Conservation (phyloP, 2,329 filamentous ascomycete species). For the Trichoderma sp. region DNA sequence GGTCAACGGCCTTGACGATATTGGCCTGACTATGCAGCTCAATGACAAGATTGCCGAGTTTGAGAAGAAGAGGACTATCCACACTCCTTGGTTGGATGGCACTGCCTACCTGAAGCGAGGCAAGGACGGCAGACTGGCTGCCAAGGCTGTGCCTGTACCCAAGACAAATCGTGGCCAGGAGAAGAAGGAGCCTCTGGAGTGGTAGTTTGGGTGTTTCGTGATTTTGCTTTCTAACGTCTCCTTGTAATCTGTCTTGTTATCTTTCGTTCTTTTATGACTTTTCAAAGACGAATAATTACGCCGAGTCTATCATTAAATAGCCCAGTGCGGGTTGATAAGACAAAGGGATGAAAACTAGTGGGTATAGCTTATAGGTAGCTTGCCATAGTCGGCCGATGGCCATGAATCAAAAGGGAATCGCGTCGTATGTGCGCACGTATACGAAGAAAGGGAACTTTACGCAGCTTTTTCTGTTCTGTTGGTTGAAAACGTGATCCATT, state of each 20-base stretch:
- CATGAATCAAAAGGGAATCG: slow-evolving; percentile 7
- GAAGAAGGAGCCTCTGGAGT: slow-evolving; percentile 84
- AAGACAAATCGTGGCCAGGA: slow-evolving; percentile 87
- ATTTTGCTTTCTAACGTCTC: not conserved
- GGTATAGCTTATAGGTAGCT: not conserved
- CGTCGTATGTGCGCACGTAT: slow-evolving; percentile 7
- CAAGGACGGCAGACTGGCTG: slow-evolving; percentile 56
- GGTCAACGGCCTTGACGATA: slow-evolving; percentile 91
- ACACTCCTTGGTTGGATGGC: slow-evolving; percentile 92
- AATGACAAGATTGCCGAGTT: slow-evolving; percentile 86
- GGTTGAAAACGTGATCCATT: not conserved
- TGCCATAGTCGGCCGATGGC: slow-evolving; percentile 17
- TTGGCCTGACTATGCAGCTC: slow-evolving; percentile 89
- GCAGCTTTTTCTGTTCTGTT: not conserved
- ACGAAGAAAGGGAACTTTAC: not conserved
- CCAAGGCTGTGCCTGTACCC: slow-evolving; percentile 69
- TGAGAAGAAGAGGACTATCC: slow-evolving; percentile 72
- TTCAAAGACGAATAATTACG: not conserved
- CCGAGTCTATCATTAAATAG: slow-evolving; percentile 14
- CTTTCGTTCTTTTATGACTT: not conserved
- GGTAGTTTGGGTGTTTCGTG: slow-evolving; percentile 54
- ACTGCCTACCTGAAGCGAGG: slow-evolving; percentile 72
- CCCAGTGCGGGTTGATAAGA: slow-evolving; percentile 7
- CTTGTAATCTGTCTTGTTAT: not conserved
- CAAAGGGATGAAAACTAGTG: not conserved